Conservation (phyloP, 768 basidiomycete genomes). For the Phanerochaete sordida region DNA sequence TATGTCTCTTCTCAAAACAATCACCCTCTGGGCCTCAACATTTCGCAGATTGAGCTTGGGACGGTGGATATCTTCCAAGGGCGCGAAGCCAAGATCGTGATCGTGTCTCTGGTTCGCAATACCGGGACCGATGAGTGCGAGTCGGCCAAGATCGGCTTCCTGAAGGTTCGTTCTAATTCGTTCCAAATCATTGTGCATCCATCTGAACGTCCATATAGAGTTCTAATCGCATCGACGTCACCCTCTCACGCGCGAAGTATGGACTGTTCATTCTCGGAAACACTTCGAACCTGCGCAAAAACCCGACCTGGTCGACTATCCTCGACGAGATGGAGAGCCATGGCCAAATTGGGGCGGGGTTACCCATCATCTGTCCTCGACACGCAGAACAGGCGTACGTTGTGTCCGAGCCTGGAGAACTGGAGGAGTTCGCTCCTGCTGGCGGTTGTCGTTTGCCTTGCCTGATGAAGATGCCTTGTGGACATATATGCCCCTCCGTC, state of each 20-base stretch:
- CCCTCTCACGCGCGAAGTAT: slow-evolving; percentile 71
- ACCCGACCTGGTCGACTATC: slow-evolving; percentile 57
- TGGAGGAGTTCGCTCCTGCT: slow-evolving; percentile 41
- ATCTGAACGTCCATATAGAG: slow-evolving; percentile 17
- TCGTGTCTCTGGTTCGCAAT: slow-evolving; percentile 73
- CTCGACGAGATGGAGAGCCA: slow-evolving; percentile 42
- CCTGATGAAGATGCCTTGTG: slow-evolving; percentile 35
- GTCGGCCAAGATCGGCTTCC: slow-evolving; percentile 56
- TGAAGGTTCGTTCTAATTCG: slow-evolving; percentile 47
- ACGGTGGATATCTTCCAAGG: slow-evolving; percentile 82
- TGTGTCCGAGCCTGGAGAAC: slow-evolving; percentile 48
- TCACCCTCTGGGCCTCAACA: too few relatives aligned
- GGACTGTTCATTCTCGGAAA: slow-evolving; percentile 76
- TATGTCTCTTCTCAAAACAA: slow-evolving; percentile 24
- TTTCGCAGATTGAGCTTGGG: slow-evolving; percentile 58
- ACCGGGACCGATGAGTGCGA: slow-evolving; percentile 38
- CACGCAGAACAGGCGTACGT: slow-evolving; percentile 45
- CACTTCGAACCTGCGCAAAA: slow-evolving; percentile 45
- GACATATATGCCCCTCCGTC: slow-evolving; percentile 60
- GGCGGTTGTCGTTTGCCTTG: slow-evolving; percentile 28
- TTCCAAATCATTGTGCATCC: background rate
- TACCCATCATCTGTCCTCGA: slow-evolving; percentile 55
- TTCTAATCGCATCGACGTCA: slow-evolving; percentile 41
- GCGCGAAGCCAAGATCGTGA: slow-evolving; percentile 67
- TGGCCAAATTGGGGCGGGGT: slow-evolving; percentile 43